These are phyloP conservation scores for Vigna hirtella DNA, from an alignment of 306 rosid species.

Conservation along the genomic window DNA sequence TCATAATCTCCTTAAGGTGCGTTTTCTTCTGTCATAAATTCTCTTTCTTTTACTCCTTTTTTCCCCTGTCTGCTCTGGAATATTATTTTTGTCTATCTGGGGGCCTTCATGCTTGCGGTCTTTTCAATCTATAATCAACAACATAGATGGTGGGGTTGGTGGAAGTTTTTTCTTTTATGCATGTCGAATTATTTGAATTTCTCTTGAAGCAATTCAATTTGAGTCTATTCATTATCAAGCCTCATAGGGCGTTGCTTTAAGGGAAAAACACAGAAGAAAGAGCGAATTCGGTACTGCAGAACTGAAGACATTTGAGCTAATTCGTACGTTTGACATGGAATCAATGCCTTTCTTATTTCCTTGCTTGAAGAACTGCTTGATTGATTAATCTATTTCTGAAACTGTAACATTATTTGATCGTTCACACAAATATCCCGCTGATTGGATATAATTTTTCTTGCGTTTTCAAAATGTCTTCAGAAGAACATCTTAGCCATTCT, in stretches of 20 bases:
- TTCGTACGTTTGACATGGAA: slow-evolving; percentile 44
- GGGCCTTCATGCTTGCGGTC: slow-evolving; percentile 41
- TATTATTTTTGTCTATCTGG: slow-evolving; percentile 11
- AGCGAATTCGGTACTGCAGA: slow-evolving; percentile 35
- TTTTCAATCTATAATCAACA: slow-evolving; percentile 44
- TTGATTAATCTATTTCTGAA: slow-evolving; percentile 24
- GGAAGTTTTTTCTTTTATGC: slow-evolving; percentile 18
- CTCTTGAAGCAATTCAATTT: slow-evolving; percentile 46
- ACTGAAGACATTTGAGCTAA: slow-evolving; percentile 35
- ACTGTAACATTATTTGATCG: neutral
- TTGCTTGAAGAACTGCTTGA: slow-evolving; percentile 33
- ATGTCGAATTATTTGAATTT: slow-evolving; percentile 45
- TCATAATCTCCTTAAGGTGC: slow-evolving; percentile 60
- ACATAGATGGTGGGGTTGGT: slow-evolving; percentile 42
- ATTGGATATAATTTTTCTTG: slow-evolving; percentile 18
- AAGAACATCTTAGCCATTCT: slow-evolving; percentile 17
- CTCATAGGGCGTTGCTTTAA: slow-evolving; percentile 33
- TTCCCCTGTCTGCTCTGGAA: slow-evolving; percentile 33
- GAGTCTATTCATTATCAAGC: slow-evolving; percentile 30
- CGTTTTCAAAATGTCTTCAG: slow-evolving; percentile 4
- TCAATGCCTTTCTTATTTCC: slow-evolving; percentile 27
- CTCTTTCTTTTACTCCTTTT: slow-evolving; percentile 23
- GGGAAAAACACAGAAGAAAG: neutral
- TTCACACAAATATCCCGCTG: slow-evolving; percentile 9
- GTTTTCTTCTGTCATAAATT: slow-evolving; percentile 36